A percentile compares a stretch with the other conserved stretches of the same genome.
Conservation (phyloP, 78 protist genomes). For the slime mould (Dictyostelium discoideum) region dicty_2.7 NC_007091.3:3987501-3988000, state of each 20-base stretch:
- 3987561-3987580: constrained; percentile 30
- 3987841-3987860: neutral
- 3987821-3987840: too few relatives aligned
- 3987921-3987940: constrained; percentile 62
- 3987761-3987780: constrained; percentile 48
- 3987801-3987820: too few relatives aligned
- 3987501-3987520: constrained; percentile 44
- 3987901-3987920: constrained; percentile 63
- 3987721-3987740: constrained; percentile 23
- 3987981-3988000: constrained; percentile 21
- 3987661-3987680: neutral
- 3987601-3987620: neutral
- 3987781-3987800: neutral
- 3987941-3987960: constrained; percentile 82
- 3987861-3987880: constrained; percentile 49
- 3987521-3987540: constrained; percentile 48
- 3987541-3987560: constrained; percentile 28
- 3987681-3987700: neutral
- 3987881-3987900: constrained; percentile 51
- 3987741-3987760: constrained; percentile 34
- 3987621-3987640: neutral
- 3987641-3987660: neutral
- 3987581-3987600: constrained; percentile 26
- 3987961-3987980: constrained; percentile 45
- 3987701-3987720: constrained; percentile 48